phyloP scores from a whole-genome alignment of 176 grass and related monocot genomes.

The Oryza meridionalis region DNA sequence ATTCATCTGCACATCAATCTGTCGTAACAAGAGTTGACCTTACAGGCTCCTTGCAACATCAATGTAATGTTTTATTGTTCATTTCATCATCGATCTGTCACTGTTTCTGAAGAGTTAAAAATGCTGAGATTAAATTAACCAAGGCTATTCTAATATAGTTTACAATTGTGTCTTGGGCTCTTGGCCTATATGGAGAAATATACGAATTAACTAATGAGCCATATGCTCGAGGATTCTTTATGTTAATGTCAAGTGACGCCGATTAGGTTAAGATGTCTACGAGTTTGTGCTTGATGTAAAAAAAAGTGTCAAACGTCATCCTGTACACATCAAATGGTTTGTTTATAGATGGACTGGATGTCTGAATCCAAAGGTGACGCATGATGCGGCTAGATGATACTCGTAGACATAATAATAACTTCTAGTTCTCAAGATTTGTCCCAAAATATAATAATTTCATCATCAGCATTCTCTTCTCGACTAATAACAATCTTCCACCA shows the following conservation, averaged over 20 bases:
- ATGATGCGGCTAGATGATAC: not conserved
- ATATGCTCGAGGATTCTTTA: not conserved
- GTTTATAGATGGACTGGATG: not conserved
- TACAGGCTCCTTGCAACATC: not conserved
- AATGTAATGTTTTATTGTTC: not conserved
- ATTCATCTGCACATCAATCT: not conserved
- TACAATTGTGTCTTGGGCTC: slow-evolving; percentile 15
- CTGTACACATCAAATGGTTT: slow-evolving; percentile 7
- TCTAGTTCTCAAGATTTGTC: no score
- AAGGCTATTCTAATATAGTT: not conserved
- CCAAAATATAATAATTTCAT: no score
- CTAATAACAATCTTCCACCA: no score
- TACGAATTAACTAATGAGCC: not conserved
- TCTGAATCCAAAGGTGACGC: not conserved
- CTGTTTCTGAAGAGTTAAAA: not conserved
- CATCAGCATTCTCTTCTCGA: no score
- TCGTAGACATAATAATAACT: no score
- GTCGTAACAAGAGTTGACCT: not conserved
- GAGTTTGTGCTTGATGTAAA: not conserved
- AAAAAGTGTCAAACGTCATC: not conserved
- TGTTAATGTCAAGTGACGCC: not conserved
- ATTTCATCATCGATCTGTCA: not conserved
- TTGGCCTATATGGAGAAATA: slow-evolving; percentile 19
- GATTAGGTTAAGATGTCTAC: not conserved
- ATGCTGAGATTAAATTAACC: not conserved